Base-by-base conservation (phyloP, 768 basidiomycete genomes). In the Termitomyces sp. region DNA sequence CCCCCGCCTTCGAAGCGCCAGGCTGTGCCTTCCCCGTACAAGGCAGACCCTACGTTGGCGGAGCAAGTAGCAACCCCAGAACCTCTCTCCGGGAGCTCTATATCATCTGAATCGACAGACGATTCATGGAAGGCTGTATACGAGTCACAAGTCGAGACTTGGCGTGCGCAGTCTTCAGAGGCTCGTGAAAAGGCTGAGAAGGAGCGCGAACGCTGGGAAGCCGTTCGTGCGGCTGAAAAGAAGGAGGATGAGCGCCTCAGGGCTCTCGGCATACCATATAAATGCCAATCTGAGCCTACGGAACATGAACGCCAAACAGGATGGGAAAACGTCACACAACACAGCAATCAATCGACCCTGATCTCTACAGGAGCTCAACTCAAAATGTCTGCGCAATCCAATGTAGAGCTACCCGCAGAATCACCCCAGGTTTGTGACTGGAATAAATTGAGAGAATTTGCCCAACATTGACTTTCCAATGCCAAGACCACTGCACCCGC, bases 131-230 rank as follows among this genome's bases (percentile, higher is more conserved):
- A 86, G 63, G 70, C 71, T 15, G 78, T 84, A 64, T 89, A 91
- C 66, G 85, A 91, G 50, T 71, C 80, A 1, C 85, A 89, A 43
- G 74, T 89, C 11, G 75, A 78, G 50, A 71, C 76, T 54, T 94
- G 91, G 91, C 85, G 85, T 41, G 80, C 80, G 23, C 81, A 84
- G 63, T 86, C 85, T 40, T 85, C 89, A 31, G 81, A 81, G 58
- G 85, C 84, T 44, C 85, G 89, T 51, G 75, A 82, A 66, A 90
- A 86, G 67, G 87, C 89, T 9, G 90, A 91, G 73, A 78, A 76
- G 59, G 82, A 85, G 68, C 86, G 90, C 10, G 78, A 78, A 43
- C 76, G 78, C 59, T 93, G 88, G 89, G 89, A 89, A 66, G 73
- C 74, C 15, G 73, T 87, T 48, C 80, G 91, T 42, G 77, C 75